phyloP scores from a whole-genome alignment of 2,329 filamentous ascomycete species.

The Botryosphaeria agaves region DNA sequence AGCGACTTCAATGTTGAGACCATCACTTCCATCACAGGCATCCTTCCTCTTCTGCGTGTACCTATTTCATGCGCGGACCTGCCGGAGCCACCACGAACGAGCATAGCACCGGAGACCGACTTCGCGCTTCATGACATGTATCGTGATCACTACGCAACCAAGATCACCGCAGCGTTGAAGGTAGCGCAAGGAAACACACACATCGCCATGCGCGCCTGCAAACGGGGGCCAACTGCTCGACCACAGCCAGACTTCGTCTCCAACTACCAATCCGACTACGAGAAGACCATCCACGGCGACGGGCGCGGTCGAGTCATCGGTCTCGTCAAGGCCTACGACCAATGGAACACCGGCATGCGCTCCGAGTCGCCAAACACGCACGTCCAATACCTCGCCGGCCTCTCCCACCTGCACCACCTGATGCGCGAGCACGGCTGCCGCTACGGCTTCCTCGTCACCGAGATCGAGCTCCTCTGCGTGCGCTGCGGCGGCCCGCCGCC shows the following conservation, averaged over 20 bases:
- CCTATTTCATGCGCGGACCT: conserved; percentile 49
- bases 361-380: conserved; percentile 69
- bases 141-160: conserved; percentile 62
- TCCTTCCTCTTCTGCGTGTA: conserved; percentile 49
- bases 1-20: conserved; percentile 56
- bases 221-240: conserved; percentile 21
- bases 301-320: conserved; percentile 50
- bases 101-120: conserved; percentile 63
- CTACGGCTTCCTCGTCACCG: conserved; percentile 91
- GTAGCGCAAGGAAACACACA: conserved; percentile 55
- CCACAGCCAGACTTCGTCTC: conserved; percentile 50
- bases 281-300: conserved; percentile 30
- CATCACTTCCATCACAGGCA: conserved; percentile 55
- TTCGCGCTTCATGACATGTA: conserved; percentile 58
- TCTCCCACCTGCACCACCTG: conserved; percentile 70
- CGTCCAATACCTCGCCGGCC: conserved; percentile 74
- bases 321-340: conserved; percentile 79
- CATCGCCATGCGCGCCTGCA: conserved; percentile 27
- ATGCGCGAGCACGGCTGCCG: conserved; percentile 90
- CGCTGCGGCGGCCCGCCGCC: conserved; percentile 46
- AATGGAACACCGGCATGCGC: conserved; percentile 92
- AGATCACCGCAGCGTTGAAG: conserved; percentile 69
- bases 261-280: conserved; percentile 37
- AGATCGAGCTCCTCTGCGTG: conserved; percentile 85
- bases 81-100: conserved; percentile 36